Conservation (phyloP, 306 rosid genomes). For the Quercus rubra region DNA sequence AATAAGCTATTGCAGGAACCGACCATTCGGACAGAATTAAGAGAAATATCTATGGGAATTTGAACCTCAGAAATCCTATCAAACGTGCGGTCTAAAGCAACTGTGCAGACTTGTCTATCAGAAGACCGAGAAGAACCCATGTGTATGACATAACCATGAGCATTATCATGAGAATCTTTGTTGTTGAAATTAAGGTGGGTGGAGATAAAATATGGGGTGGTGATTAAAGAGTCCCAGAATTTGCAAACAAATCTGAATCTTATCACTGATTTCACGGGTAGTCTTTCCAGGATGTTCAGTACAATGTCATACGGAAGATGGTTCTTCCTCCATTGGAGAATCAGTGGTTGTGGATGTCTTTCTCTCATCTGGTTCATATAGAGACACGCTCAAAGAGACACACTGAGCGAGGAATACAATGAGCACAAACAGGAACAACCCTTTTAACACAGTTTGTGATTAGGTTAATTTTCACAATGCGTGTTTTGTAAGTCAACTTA, state of each 20-base stretch:
- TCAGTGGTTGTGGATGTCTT: neutral
- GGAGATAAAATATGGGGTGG: neutral
- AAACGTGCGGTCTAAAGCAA: neutral
- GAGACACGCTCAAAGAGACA: neutral
- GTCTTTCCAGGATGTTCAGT: neutral
- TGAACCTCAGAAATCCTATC: neutral
- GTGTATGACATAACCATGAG: neutral
- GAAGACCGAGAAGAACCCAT: neutral
- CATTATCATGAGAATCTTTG: neutral
- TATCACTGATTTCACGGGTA: neutral
- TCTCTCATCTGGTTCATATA: neutral
- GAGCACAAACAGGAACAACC: too few relatives aligned
- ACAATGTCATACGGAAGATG: neutral
- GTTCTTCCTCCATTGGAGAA: neutral
- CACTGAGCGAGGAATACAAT: too few relatives aligned
- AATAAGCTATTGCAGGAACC: too few relatives aligned
- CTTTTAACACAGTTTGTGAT: too few relatives aligned
- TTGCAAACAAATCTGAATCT: neutral
- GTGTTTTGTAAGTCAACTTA: too few relatives aligned
- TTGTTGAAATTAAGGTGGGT: neutral
- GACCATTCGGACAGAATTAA: too few relatives aligned
- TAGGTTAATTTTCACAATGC: too few relatives aligned
- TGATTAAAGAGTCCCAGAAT: neutral
- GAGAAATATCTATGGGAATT: neutral
- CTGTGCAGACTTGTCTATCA: neutral